Conservation (phyloP, 2,329 filamentous ascomycete genomes). For the Aspergillus oerlinghausenensis region DNA sequence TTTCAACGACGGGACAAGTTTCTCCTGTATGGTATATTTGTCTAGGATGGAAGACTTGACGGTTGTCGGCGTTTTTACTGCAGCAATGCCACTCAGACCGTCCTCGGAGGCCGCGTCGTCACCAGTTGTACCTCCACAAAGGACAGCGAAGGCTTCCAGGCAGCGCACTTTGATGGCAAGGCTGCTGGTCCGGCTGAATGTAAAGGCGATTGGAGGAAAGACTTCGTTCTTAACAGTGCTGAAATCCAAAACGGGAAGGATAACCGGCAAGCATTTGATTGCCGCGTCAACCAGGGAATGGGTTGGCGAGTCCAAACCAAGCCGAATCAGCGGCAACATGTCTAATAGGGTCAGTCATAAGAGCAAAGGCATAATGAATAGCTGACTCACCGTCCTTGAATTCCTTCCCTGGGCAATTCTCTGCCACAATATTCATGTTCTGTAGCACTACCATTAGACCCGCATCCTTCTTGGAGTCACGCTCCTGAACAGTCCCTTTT, state of each 20-base stretch:
- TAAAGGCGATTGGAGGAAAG: conserved; percentile 83
- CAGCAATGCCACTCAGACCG: conserved; percentile 67
- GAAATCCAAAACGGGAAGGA: conserved; percentile 89
- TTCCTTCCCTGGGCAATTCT: conserved; percentile 82
- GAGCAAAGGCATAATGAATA: not conserved
- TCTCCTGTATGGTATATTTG: conserved; percentile 98
- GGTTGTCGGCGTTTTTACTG: conserved; percentile 51
- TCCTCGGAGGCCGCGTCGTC: conserved; percentile 50
- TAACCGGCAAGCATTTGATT: conserved; percentile 68
- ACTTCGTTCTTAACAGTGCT: conserved; percentile 95
- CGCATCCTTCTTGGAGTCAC: conserved; percentile 78
- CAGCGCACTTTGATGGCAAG: conserved; percentile 92
- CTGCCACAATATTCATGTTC: conserved; percentile 68
- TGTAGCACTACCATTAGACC: conserved; percentile 89
- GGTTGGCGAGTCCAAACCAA: conserved; percentile 82
- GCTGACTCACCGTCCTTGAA: conserved; percentile 78
- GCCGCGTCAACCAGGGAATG: conserved; percentile 85
- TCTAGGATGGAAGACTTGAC: conserved; percentile 76
- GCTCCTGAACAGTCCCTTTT: conserved; percentile 54
- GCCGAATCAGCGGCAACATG: conserved; percentile 77
- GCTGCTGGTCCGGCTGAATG: conserved; percentile 90
- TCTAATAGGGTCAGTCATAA: conserved; percentile 49
- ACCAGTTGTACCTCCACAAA: conserved; percentile 72
- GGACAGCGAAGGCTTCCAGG: conserved; percentile 79
- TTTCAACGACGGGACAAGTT: conserved; percentile 84